A percentile compares a stretch with the other conserved stretches of the same genome.
These are phyloP conservation scores for Aciculosporium take DNA, from an alignment of 2,329 filamentous ascomycete genomes.

Conservation along the genomic window DNA sequence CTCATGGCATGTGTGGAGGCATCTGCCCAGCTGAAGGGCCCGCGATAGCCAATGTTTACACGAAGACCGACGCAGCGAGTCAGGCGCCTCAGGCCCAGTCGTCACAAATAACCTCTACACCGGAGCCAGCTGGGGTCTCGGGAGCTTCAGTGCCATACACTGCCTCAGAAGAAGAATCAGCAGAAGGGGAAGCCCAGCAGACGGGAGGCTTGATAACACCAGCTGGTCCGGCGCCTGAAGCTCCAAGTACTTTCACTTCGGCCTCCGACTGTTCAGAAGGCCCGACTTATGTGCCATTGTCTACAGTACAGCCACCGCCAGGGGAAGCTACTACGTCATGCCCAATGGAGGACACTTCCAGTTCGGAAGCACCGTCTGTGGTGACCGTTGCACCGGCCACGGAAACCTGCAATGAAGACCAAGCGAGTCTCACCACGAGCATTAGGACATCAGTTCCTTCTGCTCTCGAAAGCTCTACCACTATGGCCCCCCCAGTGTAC, in stretches of 20 bases:
- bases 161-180: background rate
- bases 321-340: conserved; percentile 1
- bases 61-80: conserved; percentile 8
- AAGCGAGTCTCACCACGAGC: background rate
- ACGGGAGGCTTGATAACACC: conserved; percentile 5
- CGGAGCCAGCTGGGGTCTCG: conserved; percentile 2
- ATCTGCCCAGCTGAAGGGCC: conserved; percentile 14
- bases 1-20: conserved; percentile 21
- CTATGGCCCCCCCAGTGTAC: background rate
- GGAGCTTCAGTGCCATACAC: conserved; percentile 2
- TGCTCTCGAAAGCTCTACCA: background rate
- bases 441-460: background rate
- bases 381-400: conserved; percentile 1
- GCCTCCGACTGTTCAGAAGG: background rate
- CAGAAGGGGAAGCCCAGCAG: background rate
- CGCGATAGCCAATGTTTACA: conserved; percentile 20
- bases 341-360: background rate
- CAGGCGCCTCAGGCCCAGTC: conserved; percentile 4
- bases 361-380: background rate
- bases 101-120: conserved; percentile 5
- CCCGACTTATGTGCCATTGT: background rate
- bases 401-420: conserved; percentile 1
- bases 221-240: conserved; percentile 8
- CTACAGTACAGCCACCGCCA: background rate
- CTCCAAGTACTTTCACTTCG: conserved; percentile 4